Conservation (phyloP, 108 stramenopile species). For the Nannochloropsis gaditana region DNA sequence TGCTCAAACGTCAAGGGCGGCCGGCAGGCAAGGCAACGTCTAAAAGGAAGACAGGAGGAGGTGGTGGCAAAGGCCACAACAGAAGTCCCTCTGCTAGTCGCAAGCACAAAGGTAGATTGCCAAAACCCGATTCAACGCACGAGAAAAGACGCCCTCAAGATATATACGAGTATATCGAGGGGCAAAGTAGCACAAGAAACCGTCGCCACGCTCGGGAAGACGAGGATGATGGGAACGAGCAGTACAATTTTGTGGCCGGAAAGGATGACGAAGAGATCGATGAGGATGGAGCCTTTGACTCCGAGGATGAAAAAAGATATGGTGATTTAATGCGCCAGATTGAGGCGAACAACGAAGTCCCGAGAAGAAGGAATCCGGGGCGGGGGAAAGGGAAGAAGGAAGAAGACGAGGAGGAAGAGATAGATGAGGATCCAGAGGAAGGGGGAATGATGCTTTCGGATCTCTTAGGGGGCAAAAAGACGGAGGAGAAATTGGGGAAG, state of each 20-base stretch:
- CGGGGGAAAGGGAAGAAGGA: slow-evolving; percentile 40
- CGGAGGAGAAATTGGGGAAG: not conserved
- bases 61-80: not conserved
- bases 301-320: slow-evolving; percentile 71
- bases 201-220: not conserved
- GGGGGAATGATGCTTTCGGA: slow-evolving; percentile 24
- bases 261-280: slow-evolving; percentile 74
- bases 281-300: slow-evolving; percentile 74
- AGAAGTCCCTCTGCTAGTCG: not conserved
- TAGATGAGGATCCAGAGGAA: slow-evolving; percentile 27
- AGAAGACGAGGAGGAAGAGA: slow-evolving; percentile 13
- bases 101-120: not conserved
- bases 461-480: not conserved
- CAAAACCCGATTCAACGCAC: not conserved
- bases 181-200: not conserved
- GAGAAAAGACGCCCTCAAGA: not conserved
- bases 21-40: not conserved
- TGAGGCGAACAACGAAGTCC: slow-evolving; percentile 35
- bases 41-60: not conserved
- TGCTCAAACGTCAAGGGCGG: not conserved
- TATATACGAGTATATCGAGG: not conserved
- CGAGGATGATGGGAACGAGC: not conserved
- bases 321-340: slow-evolving; percentile 54
- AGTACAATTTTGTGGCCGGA: not conserved
- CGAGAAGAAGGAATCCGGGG: slow-evolving; percentile 30